phyloP scores from a whole-genome alignment of 371 early-diverging fungal genomes.

The Rhizopus stolonifer region DNA sequence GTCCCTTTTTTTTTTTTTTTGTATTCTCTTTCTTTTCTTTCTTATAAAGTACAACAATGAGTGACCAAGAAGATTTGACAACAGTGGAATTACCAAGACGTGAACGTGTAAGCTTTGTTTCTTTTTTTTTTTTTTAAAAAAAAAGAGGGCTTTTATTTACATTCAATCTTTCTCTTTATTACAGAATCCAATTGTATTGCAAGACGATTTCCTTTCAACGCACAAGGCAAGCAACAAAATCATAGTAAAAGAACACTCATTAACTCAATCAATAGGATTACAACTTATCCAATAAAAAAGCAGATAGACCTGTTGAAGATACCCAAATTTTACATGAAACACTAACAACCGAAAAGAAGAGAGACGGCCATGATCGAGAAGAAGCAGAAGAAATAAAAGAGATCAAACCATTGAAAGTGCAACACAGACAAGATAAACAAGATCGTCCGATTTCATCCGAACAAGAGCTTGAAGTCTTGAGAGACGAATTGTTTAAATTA shows the following conservation, averaged over 20 bases:
- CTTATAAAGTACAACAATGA: neutral
- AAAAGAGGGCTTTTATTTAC: no score
- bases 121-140: no score
- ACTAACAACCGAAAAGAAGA: neutral
- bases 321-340: neutral
- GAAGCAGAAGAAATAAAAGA: neutral
- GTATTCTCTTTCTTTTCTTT: neutral
- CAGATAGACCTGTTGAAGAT: neutral
- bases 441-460: neutral
- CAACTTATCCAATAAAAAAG: no score
- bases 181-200: neutral
- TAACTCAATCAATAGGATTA: no score
- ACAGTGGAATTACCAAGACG: neutral
- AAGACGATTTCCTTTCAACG: neutral
- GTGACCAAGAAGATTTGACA: neutral
- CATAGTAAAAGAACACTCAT: neutral
- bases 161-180: no score
- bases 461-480: neutral
- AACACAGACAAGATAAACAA: neutral
- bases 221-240: neutral
- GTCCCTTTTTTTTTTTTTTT: slow-evolving; percentile 3
- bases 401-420: neutral
- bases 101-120: neutral
- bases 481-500: neutral
- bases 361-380: neutral